phyloP scores from a whole-genome alignment of 2,329 filamentous ascomycete genomes.

The Nannizziopsis barbatae region DNA sequence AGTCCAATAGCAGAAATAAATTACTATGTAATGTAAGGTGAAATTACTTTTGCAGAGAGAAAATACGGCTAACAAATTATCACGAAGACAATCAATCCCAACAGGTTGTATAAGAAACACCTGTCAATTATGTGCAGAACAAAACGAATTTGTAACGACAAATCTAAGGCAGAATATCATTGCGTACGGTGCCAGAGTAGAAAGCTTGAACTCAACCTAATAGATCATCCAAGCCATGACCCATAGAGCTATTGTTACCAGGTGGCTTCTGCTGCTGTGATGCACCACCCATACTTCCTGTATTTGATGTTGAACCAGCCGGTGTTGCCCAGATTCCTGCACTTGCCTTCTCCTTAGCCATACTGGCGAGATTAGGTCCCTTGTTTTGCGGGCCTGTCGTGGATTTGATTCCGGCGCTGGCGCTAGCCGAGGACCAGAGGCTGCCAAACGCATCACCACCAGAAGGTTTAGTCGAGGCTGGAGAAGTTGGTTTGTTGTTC shows the following conservation, averaged over 20 bases:
- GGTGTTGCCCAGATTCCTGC: constrained; percentile 86
- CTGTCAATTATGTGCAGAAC: too few species aligned
- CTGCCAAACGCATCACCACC: constrained; percentile 75
- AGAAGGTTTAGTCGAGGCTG: constrained; percentile 32
- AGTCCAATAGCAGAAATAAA: too few species aligned
- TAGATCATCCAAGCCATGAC: constrained; percentile 33
- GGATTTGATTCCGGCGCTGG: constrained; percentile 66
- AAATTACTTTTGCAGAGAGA: too few species aligned
- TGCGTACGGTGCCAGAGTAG: background rate
- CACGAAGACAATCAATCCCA: too few species aligned
- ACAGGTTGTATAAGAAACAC: too few species aligned
- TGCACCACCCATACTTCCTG: constrained; percentile 13
- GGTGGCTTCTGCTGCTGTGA: constrained; percentile 25
- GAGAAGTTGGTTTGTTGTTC: constrained; percentile 40
- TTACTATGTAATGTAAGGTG: too few species aligned
- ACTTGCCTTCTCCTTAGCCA: constrained; percentile 96
- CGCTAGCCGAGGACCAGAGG: constrained; percentile 60
- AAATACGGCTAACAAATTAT: too few species aligned
- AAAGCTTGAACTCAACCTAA: constrained; percentile 23
- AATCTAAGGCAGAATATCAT: background rate
- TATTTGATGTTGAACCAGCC: constrained; percentile 37
- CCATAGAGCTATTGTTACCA: constrained; percentile 21
- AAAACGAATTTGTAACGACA: background rate
- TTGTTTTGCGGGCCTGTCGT: constrained; percentile 47
- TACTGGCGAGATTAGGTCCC: constrained; percentile 74